A percentile compares a stretch with the other conserved stretches of the same genome.
These are phyloP conservation scores for Puccinellia tenuiflora DNA, from an alignment of 176 grass and related monocot genomes.

Conservation along the genomic window DNA sequence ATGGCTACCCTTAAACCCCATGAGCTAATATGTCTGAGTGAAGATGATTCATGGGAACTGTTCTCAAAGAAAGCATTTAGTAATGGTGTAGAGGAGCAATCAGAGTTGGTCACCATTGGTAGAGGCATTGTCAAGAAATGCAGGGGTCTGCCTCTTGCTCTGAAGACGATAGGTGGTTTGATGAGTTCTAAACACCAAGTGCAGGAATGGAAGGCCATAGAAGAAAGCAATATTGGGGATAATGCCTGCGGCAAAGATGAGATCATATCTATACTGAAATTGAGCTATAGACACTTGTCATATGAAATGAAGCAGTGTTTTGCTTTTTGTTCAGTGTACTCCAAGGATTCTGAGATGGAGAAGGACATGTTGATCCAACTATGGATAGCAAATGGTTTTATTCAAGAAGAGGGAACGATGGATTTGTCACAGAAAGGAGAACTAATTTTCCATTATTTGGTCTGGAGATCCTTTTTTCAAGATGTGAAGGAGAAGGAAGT, in stretches of 20 bases:
- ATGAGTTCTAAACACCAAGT: constrained; percentile 24
- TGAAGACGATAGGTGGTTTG: constrained; percentile 21
- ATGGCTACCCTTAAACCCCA: neutral
- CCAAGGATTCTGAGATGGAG: neutral
- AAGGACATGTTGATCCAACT: constrained; percentile 1
- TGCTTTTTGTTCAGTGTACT: constrained; percentile 7
- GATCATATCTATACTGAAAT: neutral
- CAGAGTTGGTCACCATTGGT: neutral
- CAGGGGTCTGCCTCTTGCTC: constrained; percentile 27
- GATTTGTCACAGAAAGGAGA: neutral
- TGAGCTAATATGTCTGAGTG: neutral
- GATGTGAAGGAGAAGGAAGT: neutral
- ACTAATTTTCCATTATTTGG: neutral
- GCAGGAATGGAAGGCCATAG: constrained; percentile 6
- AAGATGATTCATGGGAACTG: constrained; percentile 22
- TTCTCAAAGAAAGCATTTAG: constrained; percentile 32
- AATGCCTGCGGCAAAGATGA: neutral
- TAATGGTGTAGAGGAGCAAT: neutral
- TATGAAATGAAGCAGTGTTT: constrained; percentile 18
- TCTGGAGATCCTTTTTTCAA: constrained; percentile 20
- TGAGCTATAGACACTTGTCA: constrained; percentile 18
- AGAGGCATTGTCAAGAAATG: constrained; percentile 18
- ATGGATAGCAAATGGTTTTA: constrained; percentile 24
- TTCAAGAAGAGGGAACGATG: neutral
- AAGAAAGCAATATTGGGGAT: neutral